These are phyloP conservation scores for Diutina ranongensis DNA, from an alignment of 1,139 yeast species.

Conservation along the genomic window DNA sequence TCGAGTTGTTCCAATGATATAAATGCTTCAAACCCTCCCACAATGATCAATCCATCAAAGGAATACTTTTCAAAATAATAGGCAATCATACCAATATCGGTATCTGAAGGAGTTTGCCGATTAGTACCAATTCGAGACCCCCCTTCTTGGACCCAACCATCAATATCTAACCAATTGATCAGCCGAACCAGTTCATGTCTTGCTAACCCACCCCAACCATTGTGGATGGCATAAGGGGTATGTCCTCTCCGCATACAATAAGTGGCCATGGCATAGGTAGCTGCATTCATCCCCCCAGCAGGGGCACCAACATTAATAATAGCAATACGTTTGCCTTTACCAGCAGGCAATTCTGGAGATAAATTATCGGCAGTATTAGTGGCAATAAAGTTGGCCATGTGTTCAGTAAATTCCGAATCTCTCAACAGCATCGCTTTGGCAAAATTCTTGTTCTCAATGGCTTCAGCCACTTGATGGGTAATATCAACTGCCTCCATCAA, in stretches of 20 bases:
- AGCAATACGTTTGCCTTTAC: conserved; percentile 57
- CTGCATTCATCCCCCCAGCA: conserved; percentile 72
- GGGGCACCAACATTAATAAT: conserved; percentile 76
- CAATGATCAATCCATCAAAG: conserved; percentile 62
- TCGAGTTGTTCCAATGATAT: conserved; percentile 57
- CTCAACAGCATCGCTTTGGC: conserved; percentile 57
- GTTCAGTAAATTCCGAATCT: conserved; percentile 64
- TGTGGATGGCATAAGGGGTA: conserved; percentile 58
- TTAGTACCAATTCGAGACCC: conserved; percentile 81
- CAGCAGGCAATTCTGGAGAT: conserved; percentile 42
- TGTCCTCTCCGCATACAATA: conserved; percentile 72
- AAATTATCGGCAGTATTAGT: conserved; percentile 65
- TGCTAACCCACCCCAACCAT: conserved; percentile 69
- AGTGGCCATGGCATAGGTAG: conserved; percentile 63
- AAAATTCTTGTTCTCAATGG: conserved; percentile 47
- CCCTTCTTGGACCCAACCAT: conserved; percentile 65
- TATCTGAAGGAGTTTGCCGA: conserved; percentile 54
- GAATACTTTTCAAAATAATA: conserved; percentile 63
- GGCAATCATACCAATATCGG: conserved; percentile 65
- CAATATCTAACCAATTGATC: conserved; percentile 57
- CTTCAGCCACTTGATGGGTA: conserved; percentile 61
- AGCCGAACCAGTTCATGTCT: conserved; percentile 58
- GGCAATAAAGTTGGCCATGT: conserved; percentile 57
- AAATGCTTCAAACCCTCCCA: conserved; percentile 79
- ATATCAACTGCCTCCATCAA: conserved; percentile 61